phyloP scores from a whole-genome alignment of 2,329 filamentous ascomycete species.

The Aspergillus sp. region DNA sequence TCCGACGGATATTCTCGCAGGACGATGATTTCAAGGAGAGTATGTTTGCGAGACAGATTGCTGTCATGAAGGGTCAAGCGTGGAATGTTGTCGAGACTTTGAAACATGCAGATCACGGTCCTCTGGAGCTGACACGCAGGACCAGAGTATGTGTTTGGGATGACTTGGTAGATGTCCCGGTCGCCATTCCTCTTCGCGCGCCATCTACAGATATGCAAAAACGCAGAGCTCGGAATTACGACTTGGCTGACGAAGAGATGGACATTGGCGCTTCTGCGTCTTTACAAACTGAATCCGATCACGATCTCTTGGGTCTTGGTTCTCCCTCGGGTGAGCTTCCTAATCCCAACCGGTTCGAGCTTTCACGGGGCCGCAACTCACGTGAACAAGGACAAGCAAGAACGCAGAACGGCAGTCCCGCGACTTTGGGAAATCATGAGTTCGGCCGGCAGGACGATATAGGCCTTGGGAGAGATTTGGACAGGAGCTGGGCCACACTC shows the following conservation, averaged over 20 bases:
- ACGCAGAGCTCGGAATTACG: constrained; percentile 50
- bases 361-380: constrained; percentile 44
- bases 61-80: constrained; percentile 98
- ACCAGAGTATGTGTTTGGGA: constrained; percentile 97
- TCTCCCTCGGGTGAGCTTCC: constrained; percentile 58
- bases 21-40: constrained; percentile 96
- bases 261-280: constrained; percentile 74
- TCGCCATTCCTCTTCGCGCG: constrained; percentile 82
- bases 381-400: constrained; percentile 28
- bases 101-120: constrained; percentile 87
- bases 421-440: constrained; percentile 24
- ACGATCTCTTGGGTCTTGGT: constrained; percentile 67
- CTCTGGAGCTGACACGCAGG: constrained; percentile 83
- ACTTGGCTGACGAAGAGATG: constrained; percentile 74
- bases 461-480: constrained; percentile 31
- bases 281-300: constrained; percentile 42
- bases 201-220: constrained; percentile 81
- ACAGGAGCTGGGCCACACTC: constrained; percentile 32
- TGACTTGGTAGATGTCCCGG: constrained; percentile 90
- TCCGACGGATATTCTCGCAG: constrained; percentile 82
- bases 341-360: constrained; percentile 70
- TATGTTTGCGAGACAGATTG: constrained; percentile 98
- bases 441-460: constrained; percentile 22
- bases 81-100: constrained; percentile 99
- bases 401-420: constrained; percentile 32